Evolutionary conservation across 129 eudicot species (phyloP), one percentile per base, ranked within the genome.

Genomic region (Chrysanthemum lavandulifolium): DNA sequence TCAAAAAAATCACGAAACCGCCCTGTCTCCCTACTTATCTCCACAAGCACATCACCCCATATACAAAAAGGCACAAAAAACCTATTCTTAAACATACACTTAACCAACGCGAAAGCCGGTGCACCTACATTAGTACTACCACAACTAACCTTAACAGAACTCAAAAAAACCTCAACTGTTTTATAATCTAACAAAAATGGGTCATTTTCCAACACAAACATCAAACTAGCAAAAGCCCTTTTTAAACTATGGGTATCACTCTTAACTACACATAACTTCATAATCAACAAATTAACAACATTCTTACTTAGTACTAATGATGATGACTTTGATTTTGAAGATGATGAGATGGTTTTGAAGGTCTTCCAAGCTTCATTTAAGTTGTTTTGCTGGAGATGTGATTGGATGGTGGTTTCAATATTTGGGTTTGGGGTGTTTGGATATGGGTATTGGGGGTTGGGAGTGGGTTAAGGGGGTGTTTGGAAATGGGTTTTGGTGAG

Each of bases 281-380:
- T 62, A 48, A 94, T 90, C 47, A 94, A 54, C 43, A 90, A 87
- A 50, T 87, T 94, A 6, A 87, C 67, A 15, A 94, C 82, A 12
- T 72, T 53, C 97, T 94, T 93, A 84, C 91, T 84, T 59, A 96
- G 97, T 70, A 84, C 83, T 6, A 68, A 8, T 10, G 81, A 8
- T 10, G 81, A 73, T 29, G 58, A 53, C 2, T 8, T 8, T 1
- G 19, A 53, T 7, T 53, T 53, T 5, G n/a, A 13, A 12, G 68
- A 9, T 56, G 76, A 79, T 29, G 97, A 87, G 48, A 94, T 82
- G 6, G 96, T 21, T 83, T 90, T 94, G 87, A 93, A 93, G 2
- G 85, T 85, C 77, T 94, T 94, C 98, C 98, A 94, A 6, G 97
- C 98, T 71, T 87, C 96, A 73, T 94, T 91, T 11, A 86, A 90